Evolutionary conservation across 2,329 filamentous ascomycete genomes (phyloP), one percentile per base, ranked within the genome.

Genomic region (Madurella mycetomatis): DNA sequence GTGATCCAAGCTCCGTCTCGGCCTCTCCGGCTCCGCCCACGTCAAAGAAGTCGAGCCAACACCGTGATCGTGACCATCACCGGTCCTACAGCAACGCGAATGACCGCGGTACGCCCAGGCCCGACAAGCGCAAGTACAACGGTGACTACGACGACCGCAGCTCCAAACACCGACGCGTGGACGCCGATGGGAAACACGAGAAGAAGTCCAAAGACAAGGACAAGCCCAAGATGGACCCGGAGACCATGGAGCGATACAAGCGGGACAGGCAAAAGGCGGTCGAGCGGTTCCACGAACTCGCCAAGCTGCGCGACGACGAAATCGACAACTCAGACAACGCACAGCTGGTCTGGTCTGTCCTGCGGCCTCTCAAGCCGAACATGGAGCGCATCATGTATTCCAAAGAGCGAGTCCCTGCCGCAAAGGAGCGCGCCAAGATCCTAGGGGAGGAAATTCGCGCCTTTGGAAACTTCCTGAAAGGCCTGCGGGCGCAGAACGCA

Each of bases 11-110:
- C 7, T 84, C 85, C 50, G 77, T 82, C 39, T 87, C 85, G 17
- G 85, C 84, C n/a, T 91, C 88, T 16, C 88, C 88, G 8, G 85
- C 79, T 18, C 86, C 87, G 2, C 75, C 75, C 31, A 67, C 70
- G 49, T 68, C 70, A 16, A 81, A 80, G 68, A 74, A 81, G 57
- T 61, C 68, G 4, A 68, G 67, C 50, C 76, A 77, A 54, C 71
- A 75, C 58, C 72, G 74, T 39, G 76, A 80, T 19, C 72, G 69
- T 41, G 77, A 81, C 31, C 76, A 79, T 48, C 73, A 76, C 49
- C 77, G 79, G 37, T 75, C 77, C 25, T 76, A 77, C 44, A 79
- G 73, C 62, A 73, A 77, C 55, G 69, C 71, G 13, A 78, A 80
- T 12, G 81, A 83, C 16, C 73, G 76, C 39, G 73, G 73, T 31